Evolutionary conservation across 164 flowering plant species (phyloP), one percentile per base, ranked within the genome.

Genomic region (Euptelea pleiosperma): DNA sequence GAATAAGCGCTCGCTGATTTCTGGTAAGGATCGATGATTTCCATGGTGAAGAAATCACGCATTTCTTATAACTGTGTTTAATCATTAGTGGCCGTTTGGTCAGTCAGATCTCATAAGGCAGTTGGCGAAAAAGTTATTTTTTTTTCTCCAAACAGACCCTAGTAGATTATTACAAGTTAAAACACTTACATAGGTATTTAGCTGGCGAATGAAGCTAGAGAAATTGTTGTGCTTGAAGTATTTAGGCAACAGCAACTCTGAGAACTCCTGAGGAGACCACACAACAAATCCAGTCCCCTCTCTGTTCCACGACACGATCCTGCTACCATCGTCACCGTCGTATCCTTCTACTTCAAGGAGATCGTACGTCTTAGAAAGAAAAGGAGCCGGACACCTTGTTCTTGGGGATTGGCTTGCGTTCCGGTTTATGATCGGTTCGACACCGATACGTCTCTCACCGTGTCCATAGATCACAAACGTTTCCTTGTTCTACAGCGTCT

Each of bases 131-230:
- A n/a, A n/a, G n/a, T n/a, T n/a, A n/a, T n/a, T n/a, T n/a, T n/a
- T n/a, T n/a, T n/a, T n/a, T n/a, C n/a, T n/a, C n/a, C n/a, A n/a
- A n/a, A n/a, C n/a, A n/a, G n/a, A n/a, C n/a, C n/a, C n/a, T n/a
- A n/a, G n/a, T n/a, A n/a, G 15, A n/a, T 4, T 33, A 5, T 3
- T 3, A 3, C 2, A 10, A 47, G 11, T 25, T 31, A 18, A 19
- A 3, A 10, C n/a, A 18, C 87, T 79, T 76, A 85, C 91, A 64
- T 83, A 85, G 0, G 86, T 83, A 46, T 85, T 83, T 67, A 85
- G 85, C 83, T 85, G 88, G 33, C 91, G 84, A 50, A 85, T 64
- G 77, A 85, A 82, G 80, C 91, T 82, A 48, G 86, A 85, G 81
- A 85, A 85, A 49, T 85, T 85, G 30, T 39, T 68, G 72, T 85